Evolutionary conservation across 495 filamentous ascomycete species (phyloP).

Genomic region (Aspergillus sclerotiicarbonarius): DNA sequence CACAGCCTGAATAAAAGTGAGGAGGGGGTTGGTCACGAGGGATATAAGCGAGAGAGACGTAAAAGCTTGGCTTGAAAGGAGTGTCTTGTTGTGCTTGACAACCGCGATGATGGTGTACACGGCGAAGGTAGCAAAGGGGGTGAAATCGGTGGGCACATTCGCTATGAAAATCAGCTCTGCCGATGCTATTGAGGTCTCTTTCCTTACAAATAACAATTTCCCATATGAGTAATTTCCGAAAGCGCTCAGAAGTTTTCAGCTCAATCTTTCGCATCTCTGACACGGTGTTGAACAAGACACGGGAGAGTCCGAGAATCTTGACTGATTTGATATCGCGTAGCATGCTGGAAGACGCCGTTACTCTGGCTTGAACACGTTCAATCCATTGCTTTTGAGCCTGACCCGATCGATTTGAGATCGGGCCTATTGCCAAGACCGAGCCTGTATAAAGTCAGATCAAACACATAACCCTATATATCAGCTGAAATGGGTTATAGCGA

Average conservation of each 20-base stretch:
- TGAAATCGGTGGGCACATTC: slow-evolving; percentile 1
- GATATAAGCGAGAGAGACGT: slow-evolving; percentile 38
- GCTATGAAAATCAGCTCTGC: background rate
- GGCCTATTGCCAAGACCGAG: background rate
- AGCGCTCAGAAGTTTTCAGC: background rate
- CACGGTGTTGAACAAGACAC: slow-evolving; percentile 15
- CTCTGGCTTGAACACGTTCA: slow-evolving; percentile 31
- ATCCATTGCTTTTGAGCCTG: slow-evolving; percentile 27
- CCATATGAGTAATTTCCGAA: background rate
- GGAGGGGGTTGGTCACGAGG: slow-evolving; percentile 29
- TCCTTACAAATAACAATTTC: background rate
- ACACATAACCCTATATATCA: background rate
- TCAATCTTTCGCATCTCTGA: background rate
- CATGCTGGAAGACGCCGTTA: slow-evolving; percentile 33
- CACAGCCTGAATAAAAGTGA: slow-evolving; percentile 21
- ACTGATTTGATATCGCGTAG: slow-evolving; percentile 41
- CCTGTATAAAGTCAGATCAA: background rate
- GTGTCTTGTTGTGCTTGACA: slow-evolving; percentile 30
- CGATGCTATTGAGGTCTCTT: background rate
- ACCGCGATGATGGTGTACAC: slow-evolving; percentile 43
- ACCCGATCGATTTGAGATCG: background rate
- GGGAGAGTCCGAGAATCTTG: slow-evolving; percentile 40
- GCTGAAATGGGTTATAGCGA: no score
- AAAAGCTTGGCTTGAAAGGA: slow-evolving; percentile 39
- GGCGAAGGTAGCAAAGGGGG: slow-evolving; percentile 42